These are phyloP conservation scores for Aspergillus cristatus DNA, from an alignment of 495 filamentous ascomycete genomes.

Conservation along the genomic window DNA sequence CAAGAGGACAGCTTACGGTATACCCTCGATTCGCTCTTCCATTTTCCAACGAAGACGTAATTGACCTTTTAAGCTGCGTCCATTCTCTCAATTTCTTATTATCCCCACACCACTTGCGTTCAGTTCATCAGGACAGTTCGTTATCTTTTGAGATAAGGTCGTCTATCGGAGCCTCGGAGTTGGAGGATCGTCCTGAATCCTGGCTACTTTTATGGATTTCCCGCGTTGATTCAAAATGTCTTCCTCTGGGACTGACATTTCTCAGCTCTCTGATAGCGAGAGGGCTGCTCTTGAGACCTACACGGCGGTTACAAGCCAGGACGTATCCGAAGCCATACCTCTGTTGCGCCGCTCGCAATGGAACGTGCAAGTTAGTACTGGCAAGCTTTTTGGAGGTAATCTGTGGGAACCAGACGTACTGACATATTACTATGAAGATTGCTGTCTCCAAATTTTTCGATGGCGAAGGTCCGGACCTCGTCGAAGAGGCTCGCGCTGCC, in stretches of 20 bases:
- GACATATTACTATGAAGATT: slow-evolving; percentile 48
- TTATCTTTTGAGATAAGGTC: too few relatives aligned
- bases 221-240: slow-evolving; percentile 26
- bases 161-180: too few relatives aligned
- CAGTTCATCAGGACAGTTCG: too few relatives aligned
- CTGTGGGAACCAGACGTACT: background rate
- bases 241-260: slow-evolving; percentile 47
- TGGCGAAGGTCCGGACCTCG: slow-evolving; percentile 74
- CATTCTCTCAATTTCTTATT: too few relatives aligned
- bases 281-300: slow-evolving; percentile 78
- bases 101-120: too few relatives aligned
- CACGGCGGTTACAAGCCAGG: slow-evolving; percentile 78
- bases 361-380: slow-evolving; percentile 73
- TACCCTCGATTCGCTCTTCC: background rate
- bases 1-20: slow-evolving; percentile 4
- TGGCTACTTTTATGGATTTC: slow-evolving; percentile 7
- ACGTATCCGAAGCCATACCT: slow-evolving; percentile 65
- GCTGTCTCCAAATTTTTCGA: slow-evolving; percentile 97
- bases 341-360: slow-evolving; percentile 80
- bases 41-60: too few relatives aligned
- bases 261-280: slow-evolving; percentile 64
- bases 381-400: background rate
- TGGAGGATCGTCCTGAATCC: too few relatives aligned
- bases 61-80: too few relatives aligned
- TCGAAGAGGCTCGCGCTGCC: slow-evolving; percentile 66